These are phyloP conservation scores for Tolypocladium cylindrosporum DNA, from an alignment of 2,329 filamentous ascomycete species.

Conservation along the genomic window DNA sequence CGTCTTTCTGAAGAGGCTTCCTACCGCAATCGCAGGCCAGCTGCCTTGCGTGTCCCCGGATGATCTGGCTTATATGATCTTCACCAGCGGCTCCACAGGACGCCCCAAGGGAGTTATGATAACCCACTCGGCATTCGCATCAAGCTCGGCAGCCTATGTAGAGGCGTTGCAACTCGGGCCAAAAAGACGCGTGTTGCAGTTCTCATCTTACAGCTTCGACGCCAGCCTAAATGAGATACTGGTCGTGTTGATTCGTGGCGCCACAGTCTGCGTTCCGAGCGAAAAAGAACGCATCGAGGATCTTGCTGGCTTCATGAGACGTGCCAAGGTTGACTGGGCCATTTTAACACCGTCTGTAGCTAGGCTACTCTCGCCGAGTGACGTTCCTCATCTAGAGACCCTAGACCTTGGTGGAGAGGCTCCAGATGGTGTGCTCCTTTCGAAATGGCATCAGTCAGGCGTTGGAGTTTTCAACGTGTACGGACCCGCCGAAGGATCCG, in stretches of 20 bases:
- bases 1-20: neutral
- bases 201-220: constrained; percentile 1
- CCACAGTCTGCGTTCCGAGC: neutral
- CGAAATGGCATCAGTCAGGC: neutral
- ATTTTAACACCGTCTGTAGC: neutral
- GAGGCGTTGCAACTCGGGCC: neutral
- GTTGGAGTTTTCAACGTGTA: neutral
- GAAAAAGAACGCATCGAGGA: neutral
- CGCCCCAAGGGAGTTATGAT: constrained; percentile 45
- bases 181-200: neutral
- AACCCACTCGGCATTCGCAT: neutral
- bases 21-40: neutral
- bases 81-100: constrained; percentile 49
- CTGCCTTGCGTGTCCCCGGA: neutral
- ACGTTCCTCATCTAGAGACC: neutral
- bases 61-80: constrained; percentile 36
- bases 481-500: neutral
- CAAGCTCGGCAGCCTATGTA: neutral
- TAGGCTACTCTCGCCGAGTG: neutral
- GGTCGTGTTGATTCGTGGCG: neutral
- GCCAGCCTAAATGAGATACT: neutral
- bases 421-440: neutral
- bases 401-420: neutral
- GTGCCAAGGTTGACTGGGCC: neutral
- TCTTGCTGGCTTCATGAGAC: neutral